A percentile compares a stretch with the other conserved stretches of the same genome.
These are phyloP conservation scores for Allium fistulosum DNA, from an alignment of 106 monocot genomes.

Conservation along the genomic window DNA sequence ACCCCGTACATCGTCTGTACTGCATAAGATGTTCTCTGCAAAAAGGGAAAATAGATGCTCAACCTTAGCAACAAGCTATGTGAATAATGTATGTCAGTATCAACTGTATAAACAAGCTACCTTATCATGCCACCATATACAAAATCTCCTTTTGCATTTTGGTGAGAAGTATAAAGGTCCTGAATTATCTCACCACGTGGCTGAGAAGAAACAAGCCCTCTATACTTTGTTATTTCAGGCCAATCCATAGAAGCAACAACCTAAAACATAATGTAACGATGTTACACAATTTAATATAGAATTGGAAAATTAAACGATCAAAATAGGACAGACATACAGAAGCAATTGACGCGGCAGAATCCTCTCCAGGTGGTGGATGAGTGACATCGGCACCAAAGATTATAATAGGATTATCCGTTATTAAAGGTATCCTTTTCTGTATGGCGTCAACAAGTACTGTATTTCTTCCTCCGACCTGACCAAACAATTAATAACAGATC, in stretches of 20 bases:
- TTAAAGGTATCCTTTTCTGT: slow-evolving; percentile 22
- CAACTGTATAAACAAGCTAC: slow-evolving; percentile 6
- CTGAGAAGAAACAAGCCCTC: slow-evolving; percentile 62
- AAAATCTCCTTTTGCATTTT: slow-evolving; percentile 24
- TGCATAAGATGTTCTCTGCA: slow-evolving; percentile 53
- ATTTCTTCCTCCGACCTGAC: slow-evolving; percentile 46
- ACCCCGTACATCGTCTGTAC: slow-evolving; percentile 20
- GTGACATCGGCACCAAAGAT: slow-evolving; percentile 97
- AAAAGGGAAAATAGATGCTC: not conserved
- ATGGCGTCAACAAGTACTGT: slow-evolving; percentile 58
- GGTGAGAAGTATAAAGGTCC: slow-evolving; percentile 33
- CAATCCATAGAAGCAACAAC: slow-evolving; percentile 97
- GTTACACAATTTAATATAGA: not conserved
- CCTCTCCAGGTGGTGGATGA: slow-evolving; percentile 83
- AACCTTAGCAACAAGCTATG: not conserved
- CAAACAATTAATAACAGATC: not conserved
- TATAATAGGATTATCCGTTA: slow-evolving; percentile 55
- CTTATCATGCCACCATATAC: slow-evolving; percentile 36
- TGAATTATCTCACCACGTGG: slow-evolving; percentile 57
- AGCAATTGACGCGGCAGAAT: slow-evolving; percentile 64
- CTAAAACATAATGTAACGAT: not conserved
- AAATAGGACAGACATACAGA: slow-evolving; percentile 28
- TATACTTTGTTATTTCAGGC: slow-evolving; percentile 71
- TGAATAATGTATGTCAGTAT: not conserved
- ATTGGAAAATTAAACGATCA: not conserved